Percentiles rank a stretch among this genome's conserved stretches.
Conservation (phyloP, 169 alveolate genomes). For the Eimeria acervulina region DNA sequence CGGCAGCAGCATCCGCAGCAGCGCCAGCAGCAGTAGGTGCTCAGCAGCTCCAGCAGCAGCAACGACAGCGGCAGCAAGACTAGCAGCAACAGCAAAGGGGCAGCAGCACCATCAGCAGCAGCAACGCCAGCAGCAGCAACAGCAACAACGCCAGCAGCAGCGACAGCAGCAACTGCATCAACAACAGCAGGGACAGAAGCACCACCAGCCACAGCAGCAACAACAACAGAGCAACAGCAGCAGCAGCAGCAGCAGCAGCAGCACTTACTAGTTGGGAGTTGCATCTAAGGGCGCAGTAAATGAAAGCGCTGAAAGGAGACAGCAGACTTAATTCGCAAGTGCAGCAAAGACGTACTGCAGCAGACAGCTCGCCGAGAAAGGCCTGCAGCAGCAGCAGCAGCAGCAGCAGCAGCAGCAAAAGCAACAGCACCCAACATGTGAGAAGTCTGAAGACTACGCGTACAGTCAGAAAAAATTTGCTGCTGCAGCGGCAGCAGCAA, state of each 20-base stretch:
- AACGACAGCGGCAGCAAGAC: no score
- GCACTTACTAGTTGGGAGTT: neutral
- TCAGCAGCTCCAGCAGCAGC: neutral
- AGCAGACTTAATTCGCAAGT: neutral
- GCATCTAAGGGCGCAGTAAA: slow-evolving; percentile 35
- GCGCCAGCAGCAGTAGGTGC: neutral
- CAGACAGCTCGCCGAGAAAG: slow-evolving; percentile 49
- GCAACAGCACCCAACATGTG: neutral
- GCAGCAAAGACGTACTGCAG: slow-evolving; percentile 52
- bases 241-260: slow-evolving; percentile 50
- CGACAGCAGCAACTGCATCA: neutral
- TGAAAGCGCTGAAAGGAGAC: neutral
- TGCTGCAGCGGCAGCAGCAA: neutral
- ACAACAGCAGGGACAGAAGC: no score
- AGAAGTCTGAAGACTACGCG: neutral
- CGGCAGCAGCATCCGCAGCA: neutral
- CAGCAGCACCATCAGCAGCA: neutral
- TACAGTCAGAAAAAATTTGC: neutral
- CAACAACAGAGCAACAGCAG: neutral
- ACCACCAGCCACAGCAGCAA: no score
- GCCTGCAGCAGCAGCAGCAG: slow-evolving; percentile 75
- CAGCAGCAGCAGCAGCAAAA: slow-evolving; percentile 31
- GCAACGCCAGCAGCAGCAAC: neutral
- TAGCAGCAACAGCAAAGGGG: no score
- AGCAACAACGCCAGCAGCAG: slow-evolving; percentile 23